Percentiles rank a stretch among this genome's conserved stretches.
These are phyloP conservation scores for Rosa rugosa DNA, from an alignment of 306 rosid genomes.

Conservation along the genomic window DNA sequence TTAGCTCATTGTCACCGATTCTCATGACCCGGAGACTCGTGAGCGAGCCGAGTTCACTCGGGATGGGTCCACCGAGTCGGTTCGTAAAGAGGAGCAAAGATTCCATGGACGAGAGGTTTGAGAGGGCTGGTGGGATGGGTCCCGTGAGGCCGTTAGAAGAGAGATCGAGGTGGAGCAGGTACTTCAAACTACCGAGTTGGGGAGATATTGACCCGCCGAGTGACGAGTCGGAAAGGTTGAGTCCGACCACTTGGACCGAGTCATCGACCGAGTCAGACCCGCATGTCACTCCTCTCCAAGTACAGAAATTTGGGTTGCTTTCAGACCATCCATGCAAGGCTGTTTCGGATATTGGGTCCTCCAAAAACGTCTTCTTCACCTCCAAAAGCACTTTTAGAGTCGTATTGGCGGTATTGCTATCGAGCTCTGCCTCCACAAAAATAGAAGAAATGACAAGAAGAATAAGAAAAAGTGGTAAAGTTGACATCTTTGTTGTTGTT, in stretches of 20 bases:
- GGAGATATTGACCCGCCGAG: constrained; percentile 77
- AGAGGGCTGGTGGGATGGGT: constrained; percentile 75
- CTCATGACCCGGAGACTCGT: constrained; percentile 70
- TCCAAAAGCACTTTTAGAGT: constrained; percentile 66
- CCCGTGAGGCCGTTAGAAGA: constrained; percentile 73
- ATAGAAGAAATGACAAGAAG: constrained; percentile 27
- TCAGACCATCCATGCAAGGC: constrained; percentile 72
- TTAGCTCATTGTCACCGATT: constrained; percentile 72
- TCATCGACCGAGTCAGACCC: constrained; percentile 37
- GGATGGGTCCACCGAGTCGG: constrained; percentile 66
- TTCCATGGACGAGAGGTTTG: constrained; percentile 62
- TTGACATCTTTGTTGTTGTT: not conserved
- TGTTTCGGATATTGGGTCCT: constrained; percentile 48
- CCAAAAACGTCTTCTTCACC: constrained; percentile 55
- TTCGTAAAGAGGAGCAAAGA: constrained; percentile 73
- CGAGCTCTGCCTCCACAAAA: constrained; percentile 28
- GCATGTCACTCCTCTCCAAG: constrained; percentile 77
- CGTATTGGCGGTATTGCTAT: constrained; percentile 32
- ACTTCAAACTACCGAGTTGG: constrained; percentile 51
- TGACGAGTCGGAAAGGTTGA: constrained; percentile 82
- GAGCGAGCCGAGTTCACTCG: constrained; percentile 60
- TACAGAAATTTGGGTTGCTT: constrained; percentile 55
- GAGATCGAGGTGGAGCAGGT: constrained; percentile 76
- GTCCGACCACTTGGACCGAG: constrained; percentile 52
- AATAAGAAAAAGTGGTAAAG: constrained; percentile 22